Conservation (phyloP, 1,139 yeast genomes). For the Pichiaceae sp. region DNA sequence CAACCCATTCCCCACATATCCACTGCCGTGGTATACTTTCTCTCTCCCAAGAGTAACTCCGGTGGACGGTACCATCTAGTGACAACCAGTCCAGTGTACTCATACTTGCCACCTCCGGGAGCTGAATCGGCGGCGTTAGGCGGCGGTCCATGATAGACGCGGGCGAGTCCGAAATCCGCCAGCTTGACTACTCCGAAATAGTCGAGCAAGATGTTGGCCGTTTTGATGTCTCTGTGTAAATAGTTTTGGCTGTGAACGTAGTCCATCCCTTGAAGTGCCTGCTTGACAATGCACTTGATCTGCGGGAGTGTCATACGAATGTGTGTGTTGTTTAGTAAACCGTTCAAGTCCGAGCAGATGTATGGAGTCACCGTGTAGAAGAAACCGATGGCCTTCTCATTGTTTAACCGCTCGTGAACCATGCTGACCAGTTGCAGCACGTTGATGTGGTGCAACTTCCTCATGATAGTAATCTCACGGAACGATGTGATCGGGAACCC, state of each 20-base stretch:
- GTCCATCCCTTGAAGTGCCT: conserved; percentile 69
- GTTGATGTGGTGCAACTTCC: conserved; percentile 60
- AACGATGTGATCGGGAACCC: conserved; percentile 95
- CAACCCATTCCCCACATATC: conserved; percentile 98
- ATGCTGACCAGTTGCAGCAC: conserved; percentile 75
- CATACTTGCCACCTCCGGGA: conserved; percentile 69
- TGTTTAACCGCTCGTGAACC: conserved; percentile 47
- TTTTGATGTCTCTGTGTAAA: conserved; percentile 88
- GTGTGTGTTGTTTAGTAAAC: conserved; percentile 81
- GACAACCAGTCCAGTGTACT: conserved; percentile 86
- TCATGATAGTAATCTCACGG: conserved; percentile 82
- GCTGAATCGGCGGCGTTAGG: conserved; percentile 40
- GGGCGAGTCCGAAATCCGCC: conserved; percentile 92
- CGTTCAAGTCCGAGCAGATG: conserved; percentile 90
- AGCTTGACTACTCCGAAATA: conserved; percentile 68
- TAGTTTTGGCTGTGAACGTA: conserved; percentile 67
- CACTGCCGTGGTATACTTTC: conserved; percentile 83
- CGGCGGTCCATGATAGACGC: conserved; percentile 60
- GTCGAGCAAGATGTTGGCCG: conserved; percentile 84
- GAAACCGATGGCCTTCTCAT: conserved; percentile 29
- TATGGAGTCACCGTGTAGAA: conserved; percentile 91
- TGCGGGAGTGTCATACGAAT: conserved; percentile 53
- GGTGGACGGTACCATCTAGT: conserved; percentile 98
- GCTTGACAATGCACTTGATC: conserved; percentile 78
- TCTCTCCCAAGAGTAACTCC: conserved; percentile 78